Conservation (phyloP, 148 eudicot species). For the Diospyros kaki region DNA sequence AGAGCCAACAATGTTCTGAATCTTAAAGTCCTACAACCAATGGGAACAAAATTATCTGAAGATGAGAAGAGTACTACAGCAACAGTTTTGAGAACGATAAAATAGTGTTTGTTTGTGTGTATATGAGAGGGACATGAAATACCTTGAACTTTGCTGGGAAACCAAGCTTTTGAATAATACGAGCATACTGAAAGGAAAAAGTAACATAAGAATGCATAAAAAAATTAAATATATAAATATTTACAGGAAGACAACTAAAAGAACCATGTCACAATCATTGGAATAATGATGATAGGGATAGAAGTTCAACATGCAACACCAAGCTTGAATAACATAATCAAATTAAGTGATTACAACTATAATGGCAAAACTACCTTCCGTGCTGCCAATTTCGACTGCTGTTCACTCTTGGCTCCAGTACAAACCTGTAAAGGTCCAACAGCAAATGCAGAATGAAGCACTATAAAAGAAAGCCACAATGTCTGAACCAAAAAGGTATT, state of each 20-base stretch:
- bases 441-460: too few relatives aligned
- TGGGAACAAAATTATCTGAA: not conserved
- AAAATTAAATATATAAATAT: not conserved
- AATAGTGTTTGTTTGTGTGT: too few relatives aligned
- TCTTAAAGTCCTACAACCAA: conserved; percentile 67
- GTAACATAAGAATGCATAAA: not conserved
- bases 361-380: conserved; percentile 36
- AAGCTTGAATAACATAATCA: not conserved
- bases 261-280: not conserved
- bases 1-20: conserved; percentile 83
- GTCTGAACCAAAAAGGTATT: too few relatives aligned
- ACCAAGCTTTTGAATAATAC: conserved; percentile 86
- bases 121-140: not conserved
- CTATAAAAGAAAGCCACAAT: too few relatives aligned
- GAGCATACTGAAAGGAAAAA: conserved; percentile 60
- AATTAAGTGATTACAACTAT: not conserved
- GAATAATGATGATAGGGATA: not conserved
- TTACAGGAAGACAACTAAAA: not conserved
- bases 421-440: conserved; percentile 35
- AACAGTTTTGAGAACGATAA: too few relatives aligned
- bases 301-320: not conserved
- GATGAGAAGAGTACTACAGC: not conserved
- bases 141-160: conserved; percentile 85
- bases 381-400: conserved; percentile 56
- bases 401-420: conserved; percentile 77